phyloP scores from a whole-genome alignment of 192 early-diverging fungal genomes.

The Backusella tuberculispora region DNA sequence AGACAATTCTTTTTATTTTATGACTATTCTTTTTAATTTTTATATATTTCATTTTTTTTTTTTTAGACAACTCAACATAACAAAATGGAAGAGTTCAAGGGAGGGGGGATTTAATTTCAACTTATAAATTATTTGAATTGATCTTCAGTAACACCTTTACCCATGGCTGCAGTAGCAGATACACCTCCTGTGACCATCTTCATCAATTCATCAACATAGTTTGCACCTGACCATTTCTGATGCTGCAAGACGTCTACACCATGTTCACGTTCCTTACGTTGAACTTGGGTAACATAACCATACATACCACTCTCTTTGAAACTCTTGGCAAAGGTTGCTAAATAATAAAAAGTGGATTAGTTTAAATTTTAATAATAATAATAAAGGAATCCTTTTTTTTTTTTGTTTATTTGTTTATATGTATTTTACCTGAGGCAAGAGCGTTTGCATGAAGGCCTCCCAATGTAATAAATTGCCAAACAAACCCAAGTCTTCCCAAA shows the following conservation, averaged over 20 bases:
- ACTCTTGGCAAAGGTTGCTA: constrained; percentile 77
- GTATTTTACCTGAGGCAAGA: constrained; percentile 65
- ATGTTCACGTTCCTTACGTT: constrained; percentile 89
- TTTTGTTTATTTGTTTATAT: constrained; percentile 15
- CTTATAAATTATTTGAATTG: constrained; percentile 59
- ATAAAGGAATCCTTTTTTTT: no score
- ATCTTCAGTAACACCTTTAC: constrained; percentile 84
- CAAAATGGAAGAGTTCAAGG: no score
- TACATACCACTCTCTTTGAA: constrained; percentile 91
- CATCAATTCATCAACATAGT: constrained; percentile 74
- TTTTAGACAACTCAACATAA: background rate
- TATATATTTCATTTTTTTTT: background rate
- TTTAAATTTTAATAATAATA: background rate
- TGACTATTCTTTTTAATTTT: background rate
- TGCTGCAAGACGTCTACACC: constrained; percentile 92
- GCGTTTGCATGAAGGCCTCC: constrained; percentile 95
- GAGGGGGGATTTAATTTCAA: no score
- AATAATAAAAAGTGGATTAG: constrained; percentile 11
- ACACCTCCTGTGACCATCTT: constrained; percentile 94
- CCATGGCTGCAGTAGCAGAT: constrained; percentile 94
- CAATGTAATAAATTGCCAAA: constrained; percentile 98
- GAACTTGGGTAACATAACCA: constrained; percentile 91
- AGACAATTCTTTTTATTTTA: background rate
- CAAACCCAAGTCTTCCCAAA: constrained; percentile 91
- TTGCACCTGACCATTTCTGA: constrained; percentile 78